Percentiles rank a stretch among this genome's conserved stretches.
Evolutionary conservation across 1,284 basidiomycete genomes (phyloP).

Genomic region (Ustilago vetiveriae): DNA sequence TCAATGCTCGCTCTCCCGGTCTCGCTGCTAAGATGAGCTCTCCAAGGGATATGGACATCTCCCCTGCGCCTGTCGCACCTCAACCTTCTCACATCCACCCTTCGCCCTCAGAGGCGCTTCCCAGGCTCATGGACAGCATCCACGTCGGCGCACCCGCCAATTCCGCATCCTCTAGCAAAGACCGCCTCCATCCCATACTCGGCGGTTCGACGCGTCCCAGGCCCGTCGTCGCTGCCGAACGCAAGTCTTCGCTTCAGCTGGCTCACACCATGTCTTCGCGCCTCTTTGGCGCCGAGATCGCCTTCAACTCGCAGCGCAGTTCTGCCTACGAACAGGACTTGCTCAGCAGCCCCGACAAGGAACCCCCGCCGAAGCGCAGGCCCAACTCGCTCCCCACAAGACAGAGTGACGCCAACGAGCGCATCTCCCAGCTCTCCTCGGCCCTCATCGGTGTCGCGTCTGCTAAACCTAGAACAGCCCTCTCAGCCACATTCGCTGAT

Average conservation of each 20-base stretch:
- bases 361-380: constrained; percentile 54
- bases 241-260: constrained; percentile 30
- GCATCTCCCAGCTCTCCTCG: constrained; percentile 33
- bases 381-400: constrained; percentile 49
- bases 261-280: constrained; percentile 36
- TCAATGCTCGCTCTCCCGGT: constrained; percentile 49
- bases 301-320: constrained; percentile 43
- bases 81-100: constrained; percentile 6
- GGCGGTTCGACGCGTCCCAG: constrained; percentile 23
- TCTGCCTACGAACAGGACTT: constrained; percentile 27
- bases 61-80: constrained; percentile 31
- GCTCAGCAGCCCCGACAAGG: constrained; percentile 55
- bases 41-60: constrained; percentile 63
- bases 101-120: constrained; percentile 32
- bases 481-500: constrained; percentile 25
- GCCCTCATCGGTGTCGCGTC: constrained; percentile 26
- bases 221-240: constrained; percentile 15
- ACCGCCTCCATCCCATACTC: constrained; percentile 29
- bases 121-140: constrained; percentile 28
- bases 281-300: constrained; percentile 59
- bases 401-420: constrained; percentile 34
- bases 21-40: constrained; percentile 61
- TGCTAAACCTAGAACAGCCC: constrained; percentile 18
- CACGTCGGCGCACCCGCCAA: constrained; percentile 16
- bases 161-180: constrained; percentile 3